These are phyloP conservation scores for Nothophaeocryptopus gaeumannii DNA, from an alignment of 2,329 filamentous ascomycete genomes.

Conservation along the genomic window DNA sequence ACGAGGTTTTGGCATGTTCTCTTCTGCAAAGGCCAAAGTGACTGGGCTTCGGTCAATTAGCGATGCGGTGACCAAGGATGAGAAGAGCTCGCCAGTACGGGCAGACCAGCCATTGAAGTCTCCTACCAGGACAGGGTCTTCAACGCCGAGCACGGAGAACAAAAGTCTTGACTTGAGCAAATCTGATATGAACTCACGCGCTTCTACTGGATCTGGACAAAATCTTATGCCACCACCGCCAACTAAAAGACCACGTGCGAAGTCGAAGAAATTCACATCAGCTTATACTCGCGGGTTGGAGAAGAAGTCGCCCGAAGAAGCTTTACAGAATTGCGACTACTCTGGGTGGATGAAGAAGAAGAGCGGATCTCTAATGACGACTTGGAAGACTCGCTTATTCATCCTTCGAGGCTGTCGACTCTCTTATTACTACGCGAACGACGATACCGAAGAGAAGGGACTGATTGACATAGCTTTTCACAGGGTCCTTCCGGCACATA, in stretches of 20 bases:
- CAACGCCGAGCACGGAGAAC: conserved; percentile 59
- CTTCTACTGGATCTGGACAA: conserved; percentile 44
- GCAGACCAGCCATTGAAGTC: conserved; percentile 51
- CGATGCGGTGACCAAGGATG: conserved; percentile 60
- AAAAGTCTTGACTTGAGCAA: conserved; percentile 36
- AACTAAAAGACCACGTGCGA: conserved; percentile 24
- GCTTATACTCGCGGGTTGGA: conserved; percentile 85
- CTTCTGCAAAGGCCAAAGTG: conserved; percentile 43
- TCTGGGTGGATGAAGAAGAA: conserved; percentile 99
- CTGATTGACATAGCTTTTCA: conserved; percentile 98
- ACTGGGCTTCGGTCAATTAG: conserved; percentile 82
- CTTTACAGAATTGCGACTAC: conserved; percentile 84
- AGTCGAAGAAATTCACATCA: conserved; percentile 82
- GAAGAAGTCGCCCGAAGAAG: conserved; percentile 76
- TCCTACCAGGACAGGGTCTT: conserved; percentile 73
- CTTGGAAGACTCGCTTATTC: conserved; percentile 96
- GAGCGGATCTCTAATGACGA: conserved; percentile 91
- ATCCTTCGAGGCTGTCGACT: conserved; percentile 86
- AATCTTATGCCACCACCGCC: conserved; percentile 32
- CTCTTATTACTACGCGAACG: conserved; percentile 94
- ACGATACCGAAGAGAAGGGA: conserved; percentile 88
- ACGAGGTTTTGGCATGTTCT: conserved; percentile 35
- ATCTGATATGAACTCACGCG: conserved; percentile 39
- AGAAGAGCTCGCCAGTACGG: conserved; percentile 42
- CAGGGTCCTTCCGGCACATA: conserved; percentile 89